phyloP scores from a whole-genome alignment of 768 basidiomycete genomes.

The Boletus sp. region DNA sequence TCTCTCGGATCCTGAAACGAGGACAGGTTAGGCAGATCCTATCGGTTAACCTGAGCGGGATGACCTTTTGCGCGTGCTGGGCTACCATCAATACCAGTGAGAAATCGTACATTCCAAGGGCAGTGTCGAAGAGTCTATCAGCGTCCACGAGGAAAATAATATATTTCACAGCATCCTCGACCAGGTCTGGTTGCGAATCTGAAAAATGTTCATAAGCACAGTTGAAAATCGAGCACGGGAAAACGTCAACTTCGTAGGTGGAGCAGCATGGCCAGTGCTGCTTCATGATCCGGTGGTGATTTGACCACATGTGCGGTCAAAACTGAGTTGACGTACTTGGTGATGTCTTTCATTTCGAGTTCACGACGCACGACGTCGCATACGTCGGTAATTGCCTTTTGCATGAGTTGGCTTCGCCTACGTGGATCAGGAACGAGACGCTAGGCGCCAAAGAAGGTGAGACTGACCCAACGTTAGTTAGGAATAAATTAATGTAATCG shows the following conservation, averaged over 20 bases:
- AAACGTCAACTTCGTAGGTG: conserved; percentile 63
- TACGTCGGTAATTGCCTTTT: conserved; percentile 59
- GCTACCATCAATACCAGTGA: conserved; percentile 93
- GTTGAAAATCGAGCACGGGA: not conserved
- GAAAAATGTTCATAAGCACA: not conserved
- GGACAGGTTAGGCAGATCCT: conserved; percentile 3
- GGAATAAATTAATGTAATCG: conserved; percentile 89
- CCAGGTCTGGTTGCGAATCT: conserved; percentile 59
- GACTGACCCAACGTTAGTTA: conserved; percentile 77
- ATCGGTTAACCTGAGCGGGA: not conserved
- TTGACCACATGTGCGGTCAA: conserved; percentile 93
- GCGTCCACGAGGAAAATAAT: conserved; percentile 97
- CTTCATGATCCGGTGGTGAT: conserved; percentile 85
- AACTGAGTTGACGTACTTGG: conserved; percentile 85
- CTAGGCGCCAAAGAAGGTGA: not conserved
- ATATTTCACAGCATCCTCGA: conserved; percentile 97
- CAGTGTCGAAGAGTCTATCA: conserved; percentile 86
- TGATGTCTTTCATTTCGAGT: conserved; percentile 67
- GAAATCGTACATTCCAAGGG: conserved; percentile 99
- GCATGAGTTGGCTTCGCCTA: conserved; percentile 58
- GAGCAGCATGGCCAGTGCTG: conserved; percentile 71
- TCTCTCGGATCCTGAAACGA: conserved; percentile 84
- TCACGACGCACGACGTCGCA: conserved; percentile 75
- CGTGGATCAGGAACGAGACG: conserved; percentile 1
- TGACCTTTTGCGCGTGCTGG: conserved; percentile 93